Evolutionary conservation across 495 filamentous ascomycete species (phyloP).

Genomic region (Neurospora africana): DNA sequence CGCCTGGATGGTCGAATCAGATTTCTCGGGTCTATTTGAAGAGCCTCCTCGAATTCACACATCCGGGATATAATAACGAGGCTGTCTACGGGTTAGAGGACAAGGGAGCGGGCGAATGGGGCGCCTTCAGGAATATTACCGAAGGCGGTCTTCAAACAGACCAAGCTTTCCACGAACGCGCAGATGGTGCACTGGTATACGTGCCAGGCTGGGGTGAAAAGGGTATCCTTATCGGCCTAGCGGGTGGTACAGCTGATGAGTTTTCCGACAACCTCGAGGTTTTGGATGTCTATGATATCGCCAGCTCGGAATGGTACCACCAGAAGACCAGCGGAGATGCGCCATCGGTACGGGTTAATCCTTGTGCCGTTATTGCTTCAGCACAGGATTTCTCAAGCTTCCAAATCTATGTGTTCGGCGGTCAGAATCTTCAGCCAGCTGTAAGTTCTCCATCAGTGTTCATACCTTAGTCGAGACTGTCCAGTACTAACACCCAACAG

Average conservation of each 20-base stretch:
- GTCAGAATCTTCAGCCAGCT: constrained; percentile 56
- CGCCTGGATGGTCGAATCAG: constrained; percentile 55
- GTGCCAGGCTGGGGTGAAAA: constrained; percentile 60
- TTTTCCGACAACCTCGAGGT: constrained; percentile 58
- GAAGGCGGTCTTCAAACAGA: constrained; percentile 53
- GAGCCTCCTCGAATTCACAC: constrained; percentile 64
- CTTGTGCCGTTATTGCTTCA: constrained; percentile 59
- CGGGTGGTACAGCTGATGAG: constrained; percentile 52
- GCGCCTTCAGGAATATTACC: constrained; percentile 60
- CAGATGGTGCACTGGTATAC: constrained; percentile 60
- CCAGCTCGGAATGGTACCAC: constrained; percentile 66
- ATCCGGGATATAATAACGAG: constrained; percentile 52
- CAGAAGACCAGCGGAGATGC: constrained; percentile 54
- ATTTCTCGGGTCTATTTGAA: constrained; percentile 56
- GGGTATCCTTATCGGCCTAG: constrained; percentile 60
- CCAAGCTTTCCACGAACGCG: constrained; percentile 56
- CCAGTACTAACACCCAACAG: constrained; percentile 4
- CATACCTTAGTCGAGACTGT: not conserved
- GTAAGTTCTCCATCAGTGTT: constrained; percentile 11
- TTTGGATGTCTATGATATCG: constrained; percentile 69
- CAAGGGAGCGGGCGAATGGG: constrained; percentile 41
- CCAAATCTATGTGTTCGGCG: constrained; percentile 68
- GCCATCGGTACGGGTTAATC: constrained; percentile 59
- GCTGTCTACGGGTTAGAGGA: constrained; percentile 40
- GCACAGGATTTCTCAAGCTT: constrained; percentile 61